phyloP scores from a whole-genome alignment of 371 early-diverging fungal species.

The Mortierella sp. region DNA sequence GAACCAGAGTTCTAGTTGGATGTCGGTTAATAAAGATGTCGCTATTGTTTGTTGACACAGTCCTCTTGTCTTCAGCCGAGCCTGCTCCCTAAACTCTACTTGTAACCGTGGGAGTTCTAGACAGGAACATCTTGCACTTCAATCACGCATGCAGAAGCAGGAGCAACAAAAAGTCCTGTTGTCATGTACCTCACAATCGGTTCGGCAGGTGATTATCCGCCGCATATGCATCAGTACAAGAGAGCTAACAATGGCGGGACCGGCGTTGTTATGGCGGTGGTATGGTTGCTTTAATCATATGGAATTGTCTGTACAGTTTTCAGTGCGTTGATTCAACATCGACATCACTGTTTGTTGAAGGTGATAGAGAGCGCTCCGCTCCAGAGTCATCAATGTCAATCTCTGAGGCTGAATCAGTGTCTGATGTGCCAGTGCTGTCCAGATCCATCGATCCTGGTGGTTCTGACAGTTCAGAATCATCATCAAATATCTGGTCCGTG shows the following conservation, averaged over 20 bases:
- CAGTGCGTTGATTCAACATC: conserved; percentile 3
- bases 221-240: too few relatives aligned
- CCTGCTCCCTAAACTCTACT: background rate
- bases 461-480: too few relatives aligned
- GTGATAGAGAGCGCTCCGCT: background rate
- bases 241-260: too few relatives aligned
- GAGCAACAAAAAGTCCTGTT: too few relatives aligned
- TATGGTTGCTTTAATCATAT: background rate
- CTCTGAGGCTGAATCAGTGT: conserved; percentile 2
- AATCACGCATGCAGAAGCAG: too few relatives aligned
- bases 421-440: background rate
- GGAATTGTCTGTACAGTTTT: background rate
- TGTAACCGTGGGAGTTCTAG: too few relatives aligned
- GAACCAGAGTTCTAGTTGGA: background rate
- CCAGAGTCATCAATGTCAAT: conserved; percentile 9
- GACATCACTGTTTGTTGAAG: conserved; percentile 3
- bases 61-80: background rate
- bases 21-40: background rate
- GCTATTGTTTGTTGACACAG: conserved; percentile 2
- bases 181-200: too few relatives aligned
- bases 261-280: background rate
- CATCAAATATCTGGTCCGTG: too few relatives aligned
- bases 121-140: too few relatives aligned
- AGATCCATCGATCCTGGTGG: background rate
- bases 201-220: too few relatives aligned